Evolutionary conservation across 345 rosid species (phyloP).

Genomic region (Xanthoceras sorbifolium): DNA sequence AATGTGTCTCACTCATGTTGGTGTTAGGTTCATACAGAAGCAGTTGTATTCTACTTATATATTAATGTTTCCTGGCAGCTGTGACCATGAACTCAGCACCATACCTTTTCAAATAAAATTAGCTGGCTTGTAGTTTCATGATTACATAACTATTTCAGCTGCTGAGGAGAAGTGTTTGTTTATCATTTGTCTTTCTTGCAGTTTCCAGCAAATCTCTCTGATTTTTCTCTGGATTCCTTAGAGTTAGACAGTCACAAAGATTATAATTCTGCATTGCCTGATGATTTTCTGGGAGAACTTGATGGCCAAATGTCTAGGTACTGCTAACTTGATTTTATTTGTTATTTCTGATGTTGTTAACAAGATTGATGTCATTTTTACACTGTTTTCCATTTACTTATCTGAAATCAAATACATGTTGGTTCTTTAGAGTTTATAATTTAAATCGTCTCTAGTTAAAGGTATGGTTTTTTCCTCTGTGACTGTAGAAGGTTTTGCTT

Average conservation of each 20-base stretch:
- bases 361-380: neutral
- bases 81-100: neutral
- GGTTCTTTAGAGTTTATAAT: neutral
- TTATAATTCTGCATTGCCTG: conserved; percentile 49
- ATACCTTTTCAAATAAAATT: neutral
- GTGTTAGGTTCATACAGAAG: neutral
- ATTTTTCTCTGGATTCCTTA: conserved; percentile 52
- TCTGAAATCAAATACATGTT: neutral
- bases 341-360: conserved; percentile 11
- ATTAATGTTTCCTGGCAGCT: neutral
- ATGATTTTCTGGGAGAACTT: conserved; percentile 61
- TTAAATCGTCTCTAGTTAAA: neutral
- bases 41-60: neutral
- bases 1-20: neutral
- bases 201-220: conserved; percentile 72
- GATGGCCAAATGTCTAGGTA: conserved; percentile 65
- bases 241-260: conserved; percentile 66
- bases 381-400: conserved; percentile 9
- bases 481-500: neutral
- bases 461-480: neutral
- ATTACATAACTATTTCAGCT: neutral
- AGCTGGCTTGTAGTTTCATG: neutral
- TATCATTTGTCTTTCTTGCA: conserved; percentile 45
- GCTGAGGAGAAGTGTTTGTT: conserved; percentile 8
- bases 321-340: conserved; percentile 13